Evolutionary conservation across 2,329 filamentous ascomycete genomes (phyloP).

Genomic region (Penicillium sp.): DNA sequence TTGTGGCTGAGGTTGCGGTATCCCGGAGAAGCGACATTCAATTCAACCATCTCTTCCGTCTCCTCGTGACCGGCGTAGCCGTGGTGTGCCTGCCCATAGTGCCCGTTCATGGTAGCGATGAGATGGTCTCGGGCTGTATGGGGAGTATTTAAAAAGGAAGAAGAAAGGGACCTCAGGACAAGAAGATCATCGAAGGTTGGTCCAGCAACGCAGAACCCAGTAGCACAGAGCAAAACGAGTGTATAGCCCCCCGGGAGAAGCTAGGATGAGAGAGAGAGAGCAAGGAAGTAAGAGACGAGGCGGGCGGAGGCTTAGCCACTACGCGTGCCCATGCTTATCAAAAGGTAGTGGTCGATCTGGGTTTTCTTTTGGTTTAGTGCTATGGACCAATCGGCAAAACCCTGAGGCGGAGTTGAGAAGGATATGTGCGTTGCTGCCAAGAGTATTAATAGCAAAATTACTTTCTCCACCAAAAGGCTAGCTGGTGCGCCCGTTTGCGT

Average conservation of each 20-base stretch:
- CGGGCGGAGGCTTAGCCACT: conserved; percentile 1
- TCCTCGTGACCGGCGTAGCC: conserved; percentile 11
- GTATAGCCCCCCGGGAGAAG: conserved; percentile 6
- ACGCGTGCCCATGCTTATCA: conserved; percentile 1
- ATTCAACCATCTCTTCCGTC: conserved; percentile 29
- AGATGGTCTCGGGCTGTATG: conserved; percentile 2
- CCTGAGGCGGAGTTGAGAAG: background rate
- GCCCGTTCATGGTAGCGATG: conserved; percentile 1
- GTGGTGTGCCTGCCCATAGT: conserved; percentile 9
- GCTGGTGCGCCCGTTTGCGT: conserved; percentile 1
- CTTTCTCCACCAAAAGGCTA: background rate
- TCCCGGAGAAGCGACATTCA: conserved; percentile 15
- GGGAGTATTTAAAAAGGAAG: conserved; percentile 10
- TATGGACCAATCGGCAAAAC: background rate
- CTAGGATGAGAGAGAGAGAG: background rate
- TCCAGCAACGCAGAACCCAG: background rate
- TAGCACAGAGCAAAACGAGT: conserved; percentile 10
- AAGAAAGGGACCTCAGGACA: background rate
- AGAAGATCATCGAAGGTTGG: background rate
- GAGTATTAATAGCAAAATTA: background rate
- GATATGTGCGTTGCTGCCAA: conserved; percentile 1
- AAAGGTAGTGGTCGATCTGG: background rate
- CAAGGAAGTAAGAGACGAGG: conserved; percentile 1
- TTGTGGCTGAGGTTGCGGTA: conserved; percentile 11
- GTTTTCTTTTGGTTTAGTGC: background rate